Conservation (phyloP, 345 rosid species). For the Jatropha curcas region DNA sequence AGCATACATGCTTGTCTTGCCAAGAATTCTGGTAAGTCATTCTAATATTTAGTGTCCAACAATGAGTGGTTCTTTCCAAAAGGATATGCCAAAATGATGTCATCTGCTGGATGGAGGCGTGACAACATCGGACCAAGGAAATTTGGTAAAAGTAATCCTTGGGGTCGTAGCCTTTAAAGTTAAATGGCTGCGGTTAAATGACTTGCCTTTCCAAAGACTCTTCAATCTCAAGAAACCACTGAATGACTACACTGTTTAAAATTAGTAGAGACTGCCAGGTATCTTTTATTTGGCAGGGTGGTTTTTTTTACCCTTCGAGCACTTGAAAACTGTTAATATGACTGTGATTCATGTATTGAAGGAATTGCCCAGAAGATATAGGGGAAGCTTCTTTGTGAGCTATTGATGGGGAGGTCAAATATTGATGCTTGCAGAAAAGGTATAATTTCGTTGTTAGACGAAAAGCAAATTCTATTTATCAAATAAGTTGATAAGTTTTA, state of each 20-base stretch:
- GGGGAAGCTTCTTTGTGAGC: constrained; percentile 94
- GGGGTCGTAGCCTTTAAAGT: constrained; percentile 95
- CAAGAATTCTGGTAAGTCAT: constrained; percentile 85
- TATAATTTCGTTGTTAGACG: constrained; percentile 24
- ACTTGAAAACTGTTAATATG: constrained; percentile 7
- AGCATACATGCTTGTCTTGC: constrained; percentile 46
- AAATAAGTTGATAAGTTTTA: constrained; percentile 15
- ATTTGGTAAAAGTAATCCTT: constrained; percentile 74
- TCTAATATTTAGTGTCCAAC: constrained; percentile 90
- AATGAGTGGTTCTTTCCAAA: constrained; percentile 99
- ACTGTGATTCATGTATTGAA: constrained; percentile 27
- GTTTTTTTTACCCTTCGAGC: constrained; percentile 6
- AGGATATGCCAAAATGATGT: constrained; percentile 98
- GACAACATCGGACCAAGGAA: constrained; percentile 89
- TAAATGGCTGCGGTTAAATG: constrained; percentile 79
- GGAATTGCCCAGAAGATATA: constrained; percentile 85
- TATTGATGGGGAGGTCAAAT: constrained; percentile 70
- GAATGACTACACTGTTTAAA: constrained; percentile 91
- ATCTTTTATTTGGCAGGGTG: constrained; percentile 14
- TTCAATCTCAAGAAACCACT: constrained; percentile 92
- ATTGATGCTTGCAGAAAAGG: constrained; percentile 50
- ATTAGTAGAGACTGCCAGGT: constrained; percentile 99
- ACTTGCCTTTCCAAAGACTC: constrained; percentile 92
- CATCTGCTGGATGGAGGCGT: constrained; percentile 89
- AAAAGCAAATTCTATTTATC: constrained; percentile 10